Base-by-base conservation (phyloP, 768 basidiomycete species). In the Imleria badia region DNA sequence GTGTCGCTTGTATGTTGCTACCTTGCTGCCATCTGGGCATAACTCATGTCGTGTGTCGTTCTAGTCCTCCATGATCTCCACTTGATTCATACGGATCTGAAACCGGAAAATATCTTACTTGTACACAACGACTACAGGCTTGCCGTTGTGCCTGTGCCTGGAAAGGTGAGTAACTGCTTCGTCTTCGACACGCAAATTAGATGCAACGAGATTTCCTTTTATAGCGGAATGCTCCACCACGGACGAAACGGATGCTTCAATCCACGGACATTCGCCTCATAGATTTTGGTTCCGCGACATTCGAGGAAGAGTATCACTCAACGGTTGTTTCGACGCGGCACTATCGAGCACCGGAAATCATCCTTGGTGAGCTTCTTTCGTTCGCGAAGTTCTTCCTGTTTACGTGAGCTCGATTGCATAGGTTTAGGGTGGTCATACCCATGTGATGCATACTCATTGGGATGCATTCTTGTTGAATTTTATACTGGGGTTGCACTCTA, bases 331-430 rank as follows among this genome's bases (percentile, higher is more conserved):
- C 90, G 34, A 99, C 97, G 13, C 85, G 97, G 50, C 97, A 99
- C 74, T 99, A 99, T 66, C 90, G 97, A 56, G 97, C 97, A 12
- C 97, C 97, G 5, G 97, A 99, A 77, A 98, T 99, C 71, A 99
- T 99, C 57, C 81, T 98, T 49, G 94, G 96, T 96, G 58, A 58
- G 84, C 73, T n/a, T 45, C 44, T 48, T 50, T 58, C 40, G 51
- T 35, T 59, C 33, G 29, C 39, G 53, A 40, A 29, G 41, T 51
- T 45, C 55, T 65, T 48, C 63, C 61, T 17, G 40, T 47, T 58
- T 56, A 46, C 67, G 26, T 34, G 44, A 52, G 15, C 19, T 61
- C 15, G 43, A 23, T 35, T 33, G 39, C n/a, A 34, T 29, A 98
- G 96, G 94, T 51, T 81, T 98, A 56, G 94, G 95, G 48, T 99